Evolutionary conservation across 495 filamentous ascomycete species (phyloP), one percentile per base, ranked within the genome.

Genomic region (Aspergillus carlsbadensis): DNA sequence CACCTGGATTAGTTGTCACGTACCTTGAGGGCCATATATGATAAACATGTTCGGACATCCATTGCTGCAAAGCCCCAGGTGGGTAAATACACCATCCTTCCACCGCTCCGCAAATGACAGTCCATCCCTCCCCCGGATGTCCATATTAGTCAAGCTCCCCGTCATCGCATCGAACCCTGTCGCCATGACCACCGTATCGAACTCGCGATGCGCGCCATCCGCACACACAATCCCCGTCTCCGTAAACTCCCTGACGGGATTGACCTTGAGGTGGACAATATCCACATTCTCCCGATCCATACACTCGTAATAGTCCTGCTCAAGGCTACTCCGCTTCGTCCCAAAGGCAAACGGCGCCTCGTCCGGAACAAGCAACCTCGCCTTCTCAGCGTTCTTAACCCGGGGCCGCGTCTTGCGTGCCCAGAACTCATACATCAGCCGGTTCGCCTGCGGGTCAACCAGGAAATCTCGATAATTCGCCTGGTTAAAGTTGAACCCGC

Each of bases 91-190:
- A 0, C 70, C 74, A 15, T 62, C 55, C 47, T 72, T 65, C 79
- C 81, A 85, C 54, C 81, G 72, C 7, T 78, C 70, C 11, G 65
- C 43, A 5, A 84, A 44, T 5, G 61, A 65, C 10, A 65, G 56
- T 14, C 69, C 69, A 29, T 72, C 57, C 54, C 71, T 71, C 44
- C 73, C 73, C 1, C 60, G 60, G 46, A 84, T 67, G 11, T 65
- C 74, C 45, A 84, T 41, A 5, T 20, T 4, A 5, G 5, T 2
- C 15, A 41, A 5, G 3, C 39, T 18, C 70, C 79, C 81, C 0
- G 78, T 80, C 14, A 78, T 72, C 15, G 70, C 68, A 58, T 84
- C 81, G 61, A 81, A 85, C 0, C 82, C 82, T 2, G 81, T 84
- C 1, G 81, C 81, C 20, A 82, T 56, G 31, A 74, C 75, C 51